These are phyloP conservation scores for Candida freyschussii DNA, from an alignment of 1,139 yeast species.

Conservation along the genomic window DNA sequence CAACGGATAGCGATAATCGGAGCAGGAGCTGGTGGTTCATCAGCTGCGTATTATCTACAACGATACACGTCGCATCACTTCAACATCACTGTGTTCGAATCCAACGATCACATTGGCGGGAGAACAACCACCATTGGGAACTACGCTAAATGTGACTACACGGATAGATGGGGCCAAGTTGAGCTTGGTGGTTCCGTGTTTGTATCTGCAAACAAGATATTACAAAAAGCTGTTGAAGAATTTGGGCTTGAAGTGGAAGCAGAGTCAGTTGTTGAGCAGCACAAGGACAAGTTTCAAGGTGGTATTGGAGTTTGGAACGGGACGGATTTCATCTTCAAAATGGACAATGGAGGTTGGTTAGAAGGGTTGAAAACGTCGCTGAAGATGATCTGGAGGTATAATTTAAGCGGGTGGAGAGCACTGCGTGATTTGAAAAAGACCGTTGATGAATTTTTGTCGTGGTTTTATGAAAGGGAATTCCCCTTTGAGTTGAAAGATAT, in stretches of 20 bases:
- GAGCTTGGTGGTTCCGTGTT: constrained; percentile 43
- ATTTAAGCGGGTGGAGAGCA: constrained; percentile 2
- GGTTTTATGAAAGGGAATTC: constrained; percentile 26
- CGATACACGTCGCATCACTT: constrained; percentile 27
- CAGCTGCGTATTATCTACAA: constrained; percentile 38
- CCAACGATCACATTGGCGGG: constrained; percentile 34
- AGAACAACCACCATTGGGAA: constrained; percentile 31
- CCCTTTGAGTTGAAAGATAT: constrained; percentile 14
- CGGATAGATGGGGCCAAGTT: constrained; percentile 12
- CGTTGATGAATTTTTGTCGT: constrained; percentile 21
- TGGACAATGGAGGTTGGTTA: constrained; percentile 2
- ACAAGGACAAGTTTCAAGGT: constrained; percentile 19
- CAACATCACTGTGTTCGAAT: constrained; percentile 35
- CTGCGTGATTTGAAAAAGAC: constrained; percentile 18
- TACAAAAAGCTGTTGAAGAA: constrained; percentile 31
- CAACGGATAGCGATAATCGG: constrained; percentile 38
- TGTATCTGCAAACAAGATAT: constrained; percentile 34
- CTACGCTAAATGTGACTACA: constrained; percentile 10
- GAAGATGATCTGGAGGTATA: constrained; percentile 8
- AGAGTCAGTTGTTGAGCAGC: constrained; percentile 6
- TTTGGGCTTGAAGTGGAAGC: constrained; percentile 28
- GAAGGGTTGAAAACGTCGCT: constrained; percentile 1
- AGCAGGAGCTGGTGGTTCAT: constrained; percentile 45
- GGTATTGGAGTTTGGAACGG: constrained; percentile 39
- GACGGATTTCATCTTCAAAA: constrained; percentile 18